Conservation (phyloP, 2,329 filamentous ascomycete genomes). For the Aureobasidium sp. region DNA sequence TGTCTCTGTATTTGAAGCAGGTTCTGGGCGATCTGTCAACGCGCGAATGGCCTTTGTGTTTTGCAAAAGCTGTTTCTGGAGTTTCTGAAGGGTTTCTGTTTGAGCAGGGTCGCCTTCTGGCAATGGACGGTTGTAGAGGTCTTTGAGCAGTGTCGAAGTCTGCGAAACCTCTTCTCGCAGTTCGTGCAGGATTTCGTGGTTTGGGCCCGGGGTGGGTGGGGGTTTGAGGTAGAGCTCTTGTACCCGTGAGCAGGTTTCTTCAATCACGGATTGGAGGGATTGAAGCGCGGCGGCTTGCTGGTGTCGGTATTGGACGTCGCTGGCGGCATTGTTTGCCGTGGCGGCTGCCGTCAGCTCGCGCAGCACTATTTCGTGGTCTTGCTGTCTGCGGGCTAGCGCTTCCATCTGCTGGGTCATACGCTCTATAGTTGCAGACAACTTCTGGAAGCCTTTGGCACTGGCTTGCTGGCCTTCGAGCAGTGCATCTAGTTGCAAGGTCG, state of each 20-base stretch:
- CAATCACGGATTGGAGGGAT: slow-evolving; percentile 1
- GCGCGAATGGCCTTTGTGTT: slow-evolving; percentile 1
- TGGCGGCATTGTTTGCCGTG: neutral
- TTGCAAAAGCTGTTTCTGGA: neutral
- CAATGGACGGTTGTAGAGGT: slow-evolving; percentile 1
- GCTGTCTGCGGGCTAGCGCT: neutral
- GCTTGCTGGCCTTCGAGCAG: slow-evolving; percentile 19
- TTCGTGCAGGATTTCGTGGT: slow-evolving; percentile 2
- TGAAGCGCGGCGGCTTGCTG: slow-evolving; percentile 12
- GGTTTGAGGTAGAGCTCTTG: slow-evolving; percentile 3
- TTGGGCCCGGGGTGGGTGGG: slow-evolving; percentile 7
- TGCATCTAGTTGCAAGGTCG: slow-evolving; percentile 14
- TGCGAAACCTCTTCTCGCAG: slow-evolving; percentile 3
- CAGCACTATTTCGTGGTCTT: slow-evolving; percentile 7
- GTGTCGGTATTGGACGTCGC: slow-evolving; percentile 9
- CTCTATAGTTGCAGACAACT: slow-evolving; percentile 17
- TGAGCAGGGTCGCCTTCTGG: neutral
- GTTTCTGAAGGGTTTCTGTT: neutral
- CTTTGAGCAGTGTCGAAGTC: neutral
- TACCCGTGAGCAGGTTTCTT: slow-evolving; percentile 4
- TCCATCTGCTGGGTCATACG: slow-evolving; percentile 12
- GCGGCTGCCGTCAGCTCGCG: slow-evolving; percentile 2
- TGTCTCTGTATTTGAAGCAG: neutral
- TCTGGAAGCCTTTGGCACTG: slow-evolving; percentile 17
- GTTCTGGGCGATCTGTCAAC: neutral